A percentile compares a stretch with the other conserved stretches of the same genome.
Evolutionary conservation across 495 filamentous ascomycete species (phyloP).

Genomic region (Pseudevernia furfuracea): DNA sequence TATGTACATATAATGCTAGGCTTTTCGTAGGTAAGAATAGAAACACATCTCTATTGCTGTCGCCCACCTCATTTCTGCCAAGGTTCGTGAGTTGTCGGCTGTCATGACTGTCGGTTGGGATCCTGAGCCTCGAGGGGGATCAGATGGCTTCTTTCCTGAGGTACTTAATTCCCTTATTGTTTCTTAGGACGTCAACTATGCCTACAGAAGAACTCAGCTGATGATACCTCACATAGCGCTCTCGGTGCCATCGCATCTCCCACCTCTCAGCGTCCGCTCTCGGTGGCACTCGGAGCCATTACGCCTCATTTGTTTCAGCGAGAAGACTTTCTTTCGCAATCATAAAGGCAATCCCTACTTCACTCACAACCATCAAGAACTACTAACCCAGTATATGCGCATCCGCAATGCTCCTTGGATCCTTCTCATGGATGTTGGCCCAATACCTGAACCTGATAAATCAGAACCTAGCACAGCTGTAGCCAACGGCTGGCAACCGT

Average conservation of each 20-base stretch:
- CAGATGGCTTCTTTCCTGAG: slow-evolving; percentile 26
- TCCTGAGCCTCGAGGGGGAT: neutral
- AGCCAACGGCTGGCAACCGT: slow-evolving; percentile 33
- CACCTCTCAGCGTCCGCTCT: slow-evolving; percentile 61
- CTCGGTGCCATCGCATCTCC: slow-evolving; percentile 68
- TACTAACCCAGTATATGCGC: slow-evolving; percentile 78
- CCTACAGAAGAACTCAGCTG: neutral
- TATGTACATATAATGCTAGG: slow-evolving; percentile 77
- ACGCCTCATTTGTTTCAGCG: slow-evolving; percentile 63
- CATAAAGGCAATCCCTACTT: slow-evolving; percentile 73
- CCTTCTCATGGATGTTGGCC: slow-evolving; percentile 68
- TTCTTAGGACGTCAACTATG: neutral
- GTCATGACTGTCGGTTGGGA: slow-evolving; percentile 9
- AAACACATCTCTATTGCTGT: slow-evolving; percentile 19
- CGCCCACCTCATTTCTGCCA: neutral
- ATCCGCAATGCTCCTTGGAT: slow-evolving; percentile 73
- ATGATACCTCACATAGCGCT: slow-evolving; percentile 49
- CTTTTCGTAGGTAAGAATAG: slow-evolving; percentile 75
- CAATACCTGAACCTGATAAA: slow-evolving; percentile 48
- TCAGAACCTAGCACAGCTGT: slow-evolving; percentile 30
- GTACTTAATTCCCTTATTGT: slow-evolving; percentile 25
- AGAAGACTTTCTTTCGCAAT: slow-evolving; percentile 66
- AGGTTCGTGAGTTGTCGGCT: neutral
- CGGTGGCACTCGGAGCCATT: slow-evolving; percentile 95
- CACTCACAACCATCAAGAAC: slow-evolving; percentile 66